Evolutionary conservation across 108 stramenopile genomes (phyloP).

Genomic region (Conticribra guillardii): DNA sequence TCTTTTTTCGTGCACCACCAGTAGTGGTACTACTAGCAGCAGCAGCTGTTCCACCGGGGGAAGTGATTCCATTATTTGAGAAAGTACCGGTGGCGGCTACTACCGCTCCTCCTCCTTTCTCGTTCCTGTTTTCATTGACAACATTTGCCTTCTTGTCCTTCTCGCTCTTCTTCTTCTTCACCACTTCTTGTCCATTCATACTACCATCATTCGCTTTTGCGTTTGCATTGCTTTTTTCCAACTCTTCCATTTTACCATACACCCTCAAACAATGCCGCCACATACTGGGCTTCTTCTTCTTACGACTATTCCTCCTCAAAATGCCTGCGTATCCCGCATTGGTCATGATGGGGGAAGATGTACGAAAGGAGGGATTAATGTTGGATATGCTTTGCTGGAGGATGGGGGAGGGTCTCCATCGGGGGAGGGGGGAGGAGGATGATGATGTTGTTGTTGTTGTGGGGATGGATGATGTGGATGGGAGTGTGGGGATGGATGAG

Average conservation of each 20-base stretch:
- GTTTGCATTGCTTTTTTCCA: conserved; percentile 29
- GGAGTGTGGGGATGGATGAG: too few relatives aligned
- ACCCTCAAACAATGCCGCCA: conserved; percentile 77
- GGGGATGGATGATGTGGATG: neutral
- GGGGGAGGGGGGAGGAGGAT: conserved; percentile 23
- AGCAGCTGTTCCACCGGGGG: too few relatives aligned
- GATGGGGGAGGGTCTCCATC: conserved; percentile 61
- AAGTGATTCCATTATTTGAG: too few relatives aligned
- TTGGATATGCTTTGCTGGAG: conserved; percentile 66
- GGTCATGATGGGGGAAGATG: conserved; percentile 72
- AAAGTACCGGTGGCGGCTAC: too few relatives aligned
- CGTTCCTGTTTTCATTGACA: too few relatives aligned
- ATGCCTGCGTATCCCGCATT: conserved; percentile 75
- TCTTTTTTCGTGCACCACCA: neutral
- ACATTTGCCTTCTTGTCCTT: too few relatives aligned
- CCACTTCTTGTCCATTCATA: neutral
- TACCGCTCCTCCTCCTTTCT: too few relatives aligned
- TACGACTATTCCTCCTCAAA: conserved; percentile 77
- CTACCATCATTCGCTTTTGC: neutral
- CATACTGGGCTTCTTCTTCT: conserved; percentile 74
- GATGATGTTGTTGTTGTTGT: neutral
- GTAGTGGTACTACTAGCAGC: neutral
- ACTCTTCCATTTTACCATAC: conserved; percentile 69
- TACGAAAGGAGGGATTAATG: conserved; percentile 77
- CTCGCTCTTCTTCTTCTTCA: neutral